Conservation (phyloP, 208 protist genomes). For the Endotrypanum monterogeii region DNA sequence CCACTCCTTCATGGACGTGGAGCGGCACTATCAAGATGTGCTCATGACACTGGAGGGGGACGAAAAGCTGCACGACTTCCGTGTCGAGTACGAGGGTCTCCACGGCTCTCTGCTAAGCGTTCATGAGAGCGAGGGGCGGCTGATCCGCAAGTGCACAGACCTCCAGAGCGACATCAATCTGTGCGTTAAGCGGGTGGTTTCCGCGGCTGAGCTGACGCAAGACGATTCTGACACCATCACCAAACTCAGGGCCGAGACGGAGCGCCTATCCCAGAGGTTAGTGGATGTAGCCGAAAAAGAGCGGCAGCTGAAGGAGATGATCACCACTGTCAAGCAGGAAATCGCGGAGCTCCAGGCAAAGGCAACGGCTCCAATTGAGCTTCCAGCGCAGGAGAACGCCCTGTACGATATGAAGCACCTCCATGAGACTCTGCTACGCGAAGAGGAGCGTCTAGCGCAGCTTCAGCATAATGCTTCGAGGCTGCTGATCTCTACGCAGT, state of each 20-base stretch:
- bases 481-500: conserved; percentile 43
- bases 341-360: conserved; percentile 92
- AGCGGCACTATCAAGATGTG: conserved; percentile 95
- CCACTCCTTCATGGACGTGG: conserved; percentile 89
- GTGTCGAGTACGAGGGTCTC: conserved; percentile 96
- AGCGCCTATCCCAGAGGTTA: conserved; percentile 95
- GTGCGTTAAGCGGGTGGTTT: conserved; percentile 94
- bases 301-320: conserved; percentile 92
- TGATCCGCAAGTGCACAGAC: conserved; percentile 95
- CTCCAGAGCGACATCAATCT: conserved; percentile 95
- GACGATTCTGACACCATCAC: conserved; percentile 96
- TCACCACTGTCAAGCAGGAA: conserved; percentile 93
- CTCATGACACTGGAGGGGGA: conserved; percentile 94
- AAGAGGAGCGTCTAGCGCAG: conserved; percentile 85
- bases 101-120: conserved; percentile 96
- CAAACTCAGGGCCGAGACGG: conserved; percentile 91
- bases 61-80: conserved; percentile 95
- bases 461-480: conserved; percentile 52
- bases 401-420: conserved; percentile 91
- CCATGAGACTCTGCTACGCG: conserved; percentile 92
- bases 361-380: conserved; percentile 87
- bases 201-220: conserved; percentile 92
- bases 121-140: conserved; percentile 96
- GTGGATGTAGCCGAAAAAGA: conserved; percentile 94
- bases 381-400: conserved; percentile 92